phyloP scores from a whole-genome alignment of 163 green algal genomes.

The Prototheca wickerhamii region DNA sequence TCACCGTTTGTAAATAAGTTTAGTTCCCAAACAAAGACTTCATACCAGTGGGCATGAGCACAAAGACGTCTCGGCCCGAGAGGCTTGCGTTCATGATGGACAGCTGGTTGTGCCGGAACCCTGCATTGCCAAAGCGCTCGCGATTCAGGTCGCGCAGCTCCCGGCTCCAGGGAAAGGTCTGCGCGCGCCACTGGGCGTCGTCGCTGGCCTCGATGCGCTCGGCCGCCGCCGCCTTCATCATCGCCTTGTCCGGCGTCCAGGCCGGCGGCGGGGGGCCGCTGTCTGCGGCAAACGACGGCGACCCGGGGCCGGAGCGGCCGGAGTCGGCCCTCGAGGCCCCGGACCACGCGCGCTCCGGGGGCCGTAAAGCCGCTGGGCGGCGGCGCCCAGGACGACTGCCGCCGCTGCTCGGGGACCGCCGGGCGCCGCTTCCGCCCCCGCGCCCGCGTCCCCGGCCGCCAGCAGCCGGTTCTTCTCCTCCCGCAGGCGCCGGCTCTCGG shows the following conservation, averaged over 20 bases:
- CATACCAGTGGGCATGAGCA: slow-evolving; percentile 85
- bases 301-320: background rate
- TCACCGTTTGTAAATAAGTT: too few species aligned
- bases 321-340: background rate
- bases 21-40: too few species aligned
- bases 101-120: slow-evolving; percentile 63
- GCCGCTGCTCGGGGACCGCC: background rate
- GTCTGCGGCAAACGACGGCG: background rate
- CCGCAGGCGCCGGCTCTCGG: background rate
- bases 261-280: background rate
- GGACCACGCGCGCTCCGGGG: too few species aligned
- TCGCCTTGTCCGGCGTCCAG: slow-evolving; percentile 11
- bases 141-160: slow-evolving; percentile 38
- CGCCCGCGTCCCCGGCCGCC: background rate
- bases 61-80: slow-evolving; percentile 68
- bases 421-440: background rate
- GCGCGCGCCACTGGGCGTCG: slow-evolving; percentile 4
- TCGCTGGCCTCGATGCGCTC: slow-evolving; percentile 10
- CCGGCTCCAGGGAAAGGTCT: slow-evolving; percentile 47
- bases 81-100: slow-evolving; percentile 81
- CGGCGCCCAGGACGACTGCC: background rate
- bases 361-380: too few species aligned
- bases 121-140: slow-evolving; percentile 56
- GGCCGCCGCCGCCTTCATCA: slow-evolving; percentile 4
- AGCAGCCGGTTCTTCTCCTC: background rate